Evolutionary conservation across 2,329 filamentous ascomycete genomes (phyloP).

Genomic region (Xylariaceae sp.): DNA sequence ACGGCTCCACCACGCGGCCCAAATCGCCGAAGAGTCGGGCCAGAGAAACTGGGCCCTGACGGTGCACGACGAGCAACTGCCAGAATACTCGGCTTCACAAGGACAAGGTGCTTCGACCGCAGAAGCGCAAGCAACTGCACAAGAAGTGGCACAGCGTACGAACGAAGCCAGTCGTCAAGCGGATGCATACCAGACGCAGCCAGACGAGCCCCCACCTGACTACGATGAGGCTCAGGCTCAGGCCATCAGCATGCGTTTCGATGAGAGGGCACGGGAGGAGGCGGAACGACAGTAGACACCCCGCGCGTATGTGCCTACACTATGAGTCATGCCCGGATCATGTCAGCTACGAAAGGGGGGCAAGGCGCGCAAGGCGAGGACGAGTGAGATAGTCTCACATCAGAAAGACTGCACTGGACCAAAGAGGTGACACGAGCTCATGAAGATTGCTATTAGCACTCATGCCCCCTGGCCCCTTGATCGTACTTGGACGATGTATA

Average conservation of each 20-base stretch:
- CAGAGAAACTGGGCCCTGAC: constrained; percentile 45
- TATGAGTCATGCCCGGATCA: too few species aligned
- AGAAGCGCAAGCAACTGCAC: constrained; percentile 15
- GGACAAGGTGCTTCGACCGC: constrained; percentile 24
- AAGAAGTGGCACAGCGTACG: constrained; percentile 23
- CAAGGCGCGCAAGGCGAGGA: too few species aligned
- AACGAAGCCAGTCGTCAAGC: constrained; percentile 23
- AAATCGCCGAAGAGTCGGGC: constrained; percentile 67
- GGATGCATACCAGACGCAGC: constrained; percentile 35
- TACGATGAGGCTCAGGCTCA: constrained; percentile 90
- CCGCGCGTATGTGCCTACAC: too few species aligned
- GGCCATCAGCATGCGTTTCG: constrained; percentile 53
- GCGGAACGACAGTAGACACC: constrained; percentile 54
- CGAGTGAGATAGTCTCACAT: constrained; percentile 11
- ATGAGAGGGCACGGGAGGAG: constrained; percentile 71
- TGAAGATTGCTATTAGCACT: too few species aligned
- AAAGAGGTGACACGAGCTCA: too few species aligned
- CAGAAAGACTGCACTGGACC: constrained; percentile 7
- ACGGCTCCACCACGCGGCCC: constrained; percentile 73
- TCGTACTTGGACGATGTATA: too few species aligned
- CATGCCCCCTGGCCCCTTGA: too few species aligned
- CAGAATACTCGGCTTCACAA: constrained; percentile 70
- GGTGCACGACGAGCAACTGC: constrained; percentile 80
- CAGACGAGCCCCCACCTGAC: constrained; percentile 78
- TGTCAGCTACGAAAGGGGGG: too few species aligned